Evolutionary conservation across 2,329 filamentous ascomycete genomes (phyloP).

Genomic region (Penicillium sp.): DNA sequence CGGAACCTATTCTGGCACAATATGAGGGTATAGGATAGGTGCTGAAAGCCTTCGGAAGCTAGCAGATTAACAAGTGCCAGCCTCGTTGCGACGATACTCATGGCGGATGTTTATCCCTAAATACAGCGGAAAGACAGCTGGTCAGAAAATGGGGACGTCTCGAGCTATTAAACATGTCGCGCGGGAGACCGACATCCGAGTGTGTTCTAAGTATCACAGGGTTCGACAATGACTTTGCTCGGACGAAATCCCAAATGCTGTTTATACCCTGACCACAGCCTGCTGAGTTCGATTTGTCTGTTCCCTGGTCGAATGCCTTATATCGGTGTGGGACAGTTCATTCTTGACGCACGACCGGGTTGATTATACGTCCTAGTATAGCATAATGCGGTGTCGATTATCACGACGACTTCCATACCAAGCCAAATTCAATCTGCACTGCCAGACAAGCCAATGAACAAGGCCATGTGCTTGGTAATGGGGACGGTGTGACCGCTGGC

Average conservation of each 20-base stretch:
- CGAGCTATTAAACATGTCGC: background rate
- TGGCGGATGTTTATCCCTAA: background rate
- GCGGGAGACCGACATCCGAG: no score
- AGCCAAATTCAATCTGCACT: background rate
- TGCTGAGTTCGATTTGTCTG: no score
- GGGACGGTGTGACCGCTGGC: conserved; percentile 22
- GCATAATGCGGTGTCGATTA: background rate
- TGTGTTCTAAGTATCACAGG: no score
- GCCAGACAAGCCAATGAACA: background rate
- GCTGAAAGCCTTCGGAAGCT: no score
- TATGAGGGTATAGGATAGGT: no score
- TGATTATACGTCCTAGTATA: background rate
- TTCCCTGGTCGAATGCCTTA: no score
- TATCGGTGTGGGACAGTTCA: background rate
- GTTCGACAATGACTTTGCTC: no score
- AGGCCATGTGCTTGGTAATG: background rate
- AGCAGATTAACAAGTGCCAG: no score
- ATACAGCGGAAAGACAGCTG: background rate
- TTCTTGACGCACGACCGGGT: background rate
- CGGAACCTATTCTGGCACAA: background rate
- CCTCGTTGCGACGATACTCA: background rate
- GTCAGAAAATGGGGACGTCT: background rate
- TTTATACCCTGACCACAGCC: no score
- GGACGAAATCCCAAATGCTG: no score
- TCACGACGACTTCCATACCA: conserved; percentile 6